Evolutionary conservation across 2,329 filamentous ascomycete species (phyloP).

Genomic region (Fusarium sp.): DNA sequence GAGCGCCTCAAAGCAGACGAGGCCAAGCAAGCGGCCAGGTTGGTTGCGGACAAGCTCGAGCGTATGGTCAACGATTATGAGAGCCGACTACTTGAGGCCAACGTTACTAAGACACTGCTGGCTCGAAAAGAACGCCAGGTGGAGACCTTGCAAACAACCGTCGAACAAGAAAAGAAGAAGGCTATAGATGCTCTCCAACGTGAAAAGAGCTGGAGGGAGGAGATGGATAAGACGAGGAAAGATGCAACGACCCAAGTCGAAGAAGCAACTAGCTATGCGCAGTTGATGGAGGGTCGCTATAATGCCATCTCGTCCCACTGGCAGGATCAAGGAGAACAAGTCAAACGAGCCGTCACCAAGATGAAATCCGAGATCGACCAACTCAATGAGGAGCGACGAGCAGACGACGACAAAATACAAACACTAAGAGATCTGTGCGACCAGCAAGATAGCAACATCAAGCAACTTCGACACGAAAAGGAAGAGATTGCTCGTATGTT

Average conservation of each 20-base stretch:
- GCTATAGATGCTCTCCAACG: constrained; percentile 66
- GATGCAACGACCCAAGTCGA: constrained; percentile 72
- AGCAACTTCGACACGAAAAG: constrained; percentile 68
- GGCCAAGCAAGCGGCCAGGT: constrained; percentile 71
- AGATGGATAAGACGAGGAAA: constrained; percentile 69
- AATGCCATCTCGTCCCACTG: constrained; percentile 73
- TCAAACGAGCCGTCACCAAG: constrained; percentile 60
- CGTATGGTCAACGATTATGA: constrained; percentile 74
- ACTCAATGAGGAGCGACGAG: constrained; percentile 63
- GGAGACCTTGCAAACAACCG: constrained; percentile 69
- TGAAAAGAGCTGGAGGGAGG: constrained; percentile 69
- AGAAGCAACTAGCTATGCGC: constrained; percentile 70
- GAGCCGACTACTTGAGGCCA: constrained; percentile 72
- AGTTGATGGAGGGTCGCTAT: constrained; percentile 75
- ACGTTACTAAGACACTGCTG: constrained; percentile 75
- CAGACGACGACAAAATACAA: constrained; percentile 70
- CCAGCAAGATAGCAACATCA: constrained; percentile 76
- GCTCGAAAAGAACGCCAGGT: constrained; percentile 79
- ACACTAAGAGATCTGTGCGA: constrained; percentile 75
- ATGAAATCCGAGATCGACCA: constrained; percentile 63
- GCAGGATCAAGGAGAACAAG: constrained; percentile 71
- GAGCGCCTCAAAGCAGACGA: constrained; percentile 74
- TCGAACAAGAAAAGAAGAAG: constrained; percentile 72
- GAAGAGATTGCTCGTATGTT: constrained; percentile 68
- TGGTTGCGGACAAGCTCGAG: constrained; percentile 77